Conservation (phyloP, 2,329 filamentous ascomycete genomes). For the Sporothrix globosa region DNA sequence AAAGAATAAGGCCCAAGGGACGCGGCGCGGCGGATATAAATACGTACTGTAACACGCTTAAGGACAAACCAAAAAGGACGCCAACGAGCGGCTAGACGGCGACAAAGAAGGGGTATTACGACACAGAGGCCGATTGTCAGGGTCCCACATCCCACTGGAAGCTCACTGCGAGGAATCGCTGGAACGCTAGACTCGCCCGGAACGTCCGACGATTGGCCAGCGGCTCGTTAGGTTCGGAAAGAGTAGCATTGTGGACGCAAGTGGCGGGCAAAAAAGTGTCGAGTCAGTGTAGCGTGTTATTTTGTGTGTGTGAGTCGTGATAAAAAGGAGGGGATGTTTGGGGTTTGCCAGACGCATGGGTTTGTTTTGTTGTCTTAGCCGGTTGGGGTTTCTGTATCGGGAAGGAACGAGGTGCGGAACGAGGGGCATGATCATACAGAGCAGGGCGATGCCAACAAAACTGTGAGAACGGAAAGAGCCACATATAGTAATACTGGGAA, state of each 20-base stretch:
- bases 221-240: conserved; percentile 20
- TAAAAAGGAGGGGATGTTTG: not conserved
- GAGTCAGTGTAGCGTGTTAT: conserved; percentile 29
- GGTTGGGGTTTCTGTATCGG: conserved; percentile 20
- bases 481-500: not conserved
- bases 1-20: conserved; percentile 1
- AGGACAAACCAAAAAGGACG: not conserved
- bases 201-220: conserved; percentile 25
- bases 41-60: conserved; percentile 8
- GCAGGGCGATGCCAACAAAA: not conserved
- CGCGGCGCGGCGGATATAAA: conserved; percentile 19
- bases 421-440: conserved; percentile 21
- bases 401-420: conserved; percentile 19
- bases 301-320: not conserved
- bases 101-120: conserved; percentile 3
- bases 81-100: conserved; percentile 13
- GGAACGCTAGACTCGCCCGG: conserved; percentile 7
- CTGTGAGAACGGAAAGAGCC: conserved; percentile 21
- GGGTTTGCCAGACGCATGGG: conserved; percentile 1
- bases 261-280: conserved; percentile 19
- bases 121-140: conserved; percentile 2
- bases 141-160: conserved; percentile 10
- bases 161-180: conserved; percentile 1
- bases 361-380: not conserved
- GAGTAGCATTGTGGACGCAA: not conserved